A percentile compares a stretch with the other conserved stretches of the same genome.
phyloP scores from a whole-genome alignment of 352 stramenopile genomes.

The Paralagenidium karlingii region DNA sequence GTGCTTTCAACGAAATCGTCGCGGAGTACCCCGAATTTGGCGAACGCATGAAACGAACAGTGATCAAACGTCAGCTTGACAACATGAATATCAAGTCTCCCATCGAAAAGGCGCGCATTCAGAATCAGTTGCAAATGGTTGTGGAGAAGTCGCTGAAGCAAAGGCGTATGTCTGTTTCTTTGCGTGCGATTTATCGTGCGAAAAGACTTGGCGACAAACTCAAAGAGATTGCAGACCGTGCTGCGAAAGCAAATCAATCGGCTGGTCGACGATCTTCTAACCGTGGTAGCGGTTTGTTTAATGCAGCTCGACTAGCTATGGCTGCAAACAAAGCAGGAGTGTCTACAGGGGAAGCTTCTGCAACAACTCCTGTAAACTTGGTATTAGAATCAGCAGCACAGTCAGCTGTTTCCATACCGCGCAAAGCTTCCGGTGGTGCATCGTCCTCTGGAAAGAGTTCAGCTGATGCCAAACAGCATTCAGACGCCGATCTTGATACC shows the following conservation, averaged over 20 bases:
- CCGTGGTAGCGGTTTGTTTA: neutral
- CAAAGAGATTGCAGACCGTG: constrained; percentile 66
- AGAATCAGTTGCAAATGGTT: constrained; percentile 62
- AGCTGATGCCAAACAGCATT: neutral
- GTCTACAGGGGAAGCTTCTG: neutral
- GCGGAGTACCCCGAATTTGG: constrained; percentile 70
- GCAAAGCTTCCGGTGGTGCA: too few species aligned
- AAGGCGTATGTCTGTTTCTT: constrained; percentile 51
- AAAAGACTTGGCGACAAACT: constrained; percentile 75
- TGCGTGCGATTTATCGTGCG: constrained; percentile 61
- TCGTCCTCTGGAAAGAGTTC: too few species aligned
- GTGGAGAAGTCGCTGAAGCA: constrained; percentile 72
- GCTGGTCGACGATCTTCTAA: neutral
- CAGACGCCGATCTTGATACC: neutral
- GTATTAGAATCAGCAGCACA: neutral
- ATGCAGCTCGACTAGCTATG: neutral
- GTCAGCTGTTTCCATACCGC: too few species aligned
- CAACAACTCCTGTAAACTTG: neutral
- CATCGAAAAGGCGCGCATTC: constrained; percentile 54
- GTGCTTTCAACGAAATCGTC: constrained; percentile 69
- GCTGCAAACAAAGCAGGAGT: neutral
- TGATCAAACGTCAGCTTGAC: constrained; percentile 69
- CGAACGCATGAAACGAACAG: constrained; percentile 66
- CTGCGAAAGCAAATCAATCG: constrained; percentile 4
- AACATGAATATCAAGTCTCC: constrained; percentile 79